phyloP scores from a whole-genome alignment of 1,284 basidiomycete genomes.

The Rugiboletus extremiorientalis region DNA sequence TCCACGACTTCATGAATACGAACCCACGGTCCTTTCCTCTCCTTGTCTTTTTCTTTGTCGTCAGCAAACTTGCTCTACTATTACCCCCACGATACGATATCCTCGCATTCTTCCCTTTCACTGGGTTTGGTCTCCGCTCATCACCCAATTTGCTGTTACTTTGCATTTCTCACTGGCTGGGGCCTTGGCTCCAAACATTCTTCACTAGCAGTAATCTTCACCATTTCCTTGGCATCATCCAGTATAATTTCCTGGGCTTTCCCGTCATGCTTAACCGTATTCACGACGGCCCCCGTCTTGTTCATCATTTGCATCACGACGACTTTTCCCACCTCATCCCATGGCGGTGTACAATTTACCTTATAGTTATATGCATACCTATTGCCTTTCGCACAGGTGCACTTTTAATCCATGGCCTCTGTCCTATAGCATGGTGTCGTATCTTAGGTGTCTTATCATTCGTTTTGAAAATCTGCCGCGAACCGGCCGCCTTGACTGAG shows the following conservation, averaged over 20 bases:
- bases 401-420: constrained; percentile 29
- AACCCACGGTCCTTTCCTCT: constrained; percentile 10
- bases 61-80: constrained; percentile 20
- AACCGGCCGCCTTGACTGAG: not conserved
- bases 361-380: constrained; percentile 38
- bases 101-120: constrained; percentile 21
- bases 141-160: constrained; percentile 23
- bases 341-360: constrained; percentile 36
- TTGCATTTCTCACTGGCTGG: constrained; percentile 23
- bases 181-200: constrained; percentile 32
- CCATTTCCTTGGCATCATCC: constrained; percentile 30
- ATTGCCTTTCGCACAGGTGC: constrained; percentile 34
- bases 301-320: constrained; percentile 30
- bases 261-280: constrained; percentile 28
- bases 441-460: constrained; percentile 13
- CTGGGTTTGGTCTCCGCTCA: constrained; percentile 26
- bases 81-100: constrained; percentile 32
- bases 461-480: not conserved
- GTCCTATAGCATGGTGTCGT: constrained; percentile 24
- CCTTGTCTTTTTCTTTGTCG: not conserved
- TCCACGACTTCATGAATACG: constrained; percentile 31
- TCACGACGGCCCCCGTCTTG: constrained; percentile 20
- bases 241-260: constrained; percentile 26
- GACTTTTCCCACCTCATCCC: constrained; percentile 21
- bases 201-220: constrained; percentile 32